These are phyloP conservation scores for Mrakia gelida DNA, from an alignment of 768 basidiomycete genomes.

Conservation along the genomic window DNA sequence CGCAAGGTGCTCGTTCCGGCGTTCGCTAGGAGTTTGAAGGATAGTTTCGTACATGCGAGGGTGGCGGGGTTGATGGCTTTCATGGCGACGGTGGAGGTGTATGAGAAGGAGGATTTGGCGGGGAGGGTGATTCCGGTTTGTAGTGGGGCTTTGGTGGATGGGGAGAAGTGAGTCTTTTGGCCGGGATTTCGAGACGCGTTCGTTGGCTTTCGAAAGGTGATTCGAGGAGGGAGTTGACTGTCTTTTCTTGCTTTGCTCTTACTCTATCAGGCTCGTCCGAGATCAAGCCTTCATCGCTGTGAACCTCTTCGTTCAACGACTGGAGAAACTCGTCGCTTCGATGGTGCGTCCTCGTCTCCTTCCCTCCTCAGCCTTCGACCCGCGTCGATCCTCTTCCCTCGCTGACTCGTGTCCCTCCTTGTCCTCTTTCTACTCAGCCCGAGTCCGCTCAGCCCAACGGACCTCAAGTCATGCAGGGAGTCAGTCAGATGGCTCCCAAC, in stretches of 20 bases:
- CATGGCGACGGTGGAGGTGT: slow-evolving; percentile 89
- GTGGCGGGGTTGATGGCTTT: slow-evolving; percentile 93
- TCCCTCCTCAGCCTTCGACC: neutral
- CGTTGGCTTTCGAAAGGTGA: no score
- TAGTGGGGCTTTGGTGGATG: slow-evolving; percentile 73
- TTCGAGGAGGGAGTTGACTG: no score
- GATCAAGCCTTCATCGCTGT: slow-evolving; percentile 95
- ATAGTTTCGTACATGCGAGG: slow-evolving; percentile 84
- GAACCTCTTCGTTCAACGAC: slow-evolving; percentile 74
- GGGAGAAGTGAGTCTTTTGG: slow-evolving; percentile 81
- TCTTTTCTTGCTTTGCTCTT: no score
- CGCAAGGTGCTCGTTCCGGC: slow-evolving; percentile 96
- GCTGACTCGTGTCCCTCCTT: neutral
- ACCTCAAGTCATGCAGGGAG: neutral
- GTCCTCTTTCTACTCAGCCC: slow-evolving; percentile 48
- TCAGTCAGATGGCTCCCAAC: slow-evolving; percentile 35
- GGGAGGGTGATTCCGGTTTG: slow-evolving; percentile 83
- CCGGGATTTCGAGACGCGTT: no score
- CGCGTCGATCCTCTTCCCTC: neutral
- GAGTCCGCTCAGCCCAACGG: slow-evolving; percentile 50
- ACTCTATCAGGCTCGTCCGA: slow-evolving; percentile 64
- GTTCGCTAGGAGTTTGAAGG: slow-evolving; percentile 81
- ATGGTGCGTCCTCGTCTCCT: slow-evolving; percentile 60
- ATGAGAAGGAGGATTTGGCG: slow-evolving; percentile 81
- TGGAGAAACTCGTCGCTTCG: slow-evolving; percentile 70